A percentile compares a stretch with the other conserved stretches of the same genome.
Evolutionary conservation across 768 basidiomycete species (phyloP).

Genomic region (Boletus barrowsii): DNA sequence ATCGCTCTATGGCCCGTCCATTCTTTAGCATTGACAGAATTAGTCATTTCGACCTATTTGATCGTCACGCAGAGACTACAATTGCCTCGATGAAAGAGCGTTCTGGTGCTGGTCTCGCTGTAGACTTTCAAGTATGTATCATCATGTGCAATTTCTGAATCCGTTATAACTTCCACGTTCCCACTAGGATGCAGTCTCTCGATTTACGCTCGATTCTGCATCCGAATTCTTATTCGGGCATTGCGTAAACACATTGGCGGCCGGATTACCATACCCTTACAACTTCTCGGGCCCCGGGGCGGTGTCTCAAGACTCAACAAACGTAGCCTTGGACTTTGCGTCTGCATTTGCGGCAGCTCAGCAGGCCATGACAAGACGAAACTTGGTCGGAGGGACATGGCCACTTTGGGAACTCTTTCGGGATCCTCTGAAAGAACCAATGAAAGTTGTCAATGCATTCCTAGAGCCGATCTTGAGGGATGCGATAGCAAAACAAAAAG

Average conservation of each 20-base stretch:
- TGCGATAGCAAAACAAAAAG: constrained; percentile 29
- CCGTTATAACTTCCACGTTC: background rate
- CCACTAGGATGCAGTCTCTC: constrained; percentile 40
- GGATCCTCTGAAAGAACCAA: constrained; percentile 31
- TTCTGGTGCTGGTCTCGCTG: constrained; percentile 43
- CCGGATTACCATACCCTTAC: constrained; percentile 38
- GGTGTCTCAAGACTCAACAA: constrained; percentile 5
- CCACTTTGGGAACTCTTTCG: constrained; percentile 37
- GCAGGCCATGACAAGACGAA: constrained; percentile 26
- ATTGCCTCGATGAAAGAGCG: constrained; percentile 44
- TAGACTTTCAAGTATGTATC: constrained; percentile 55
- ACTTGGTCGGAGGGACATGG: constrained; percentile 35
- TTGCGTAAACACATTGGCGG: constrained; percentile 38
- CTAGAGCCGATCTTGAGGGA: constrained; percentile 39
- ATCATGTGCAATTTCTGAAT: background rate
- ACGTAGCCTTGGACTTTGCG: constrained; percentile 28
- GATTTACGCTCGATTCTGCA: constrained; percentile 53
- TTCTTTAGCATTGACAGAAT: constrained; percentile 65
- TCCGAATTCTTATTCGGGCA: constrained; percentile 52
- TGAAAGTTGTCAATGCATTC: constrained; percentile 38
- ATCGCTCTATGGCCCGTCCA: constrained; percentile 65
- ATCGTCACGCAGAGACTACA: constrained; percentile 48
- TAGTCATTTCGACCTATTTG: constrained; percentile 62
- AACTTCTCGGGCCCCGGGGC: constrained; percentile 10
- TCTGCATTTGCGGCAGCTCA: constrained; percentile 37